Conservation (phyloP, 371 early-diverging fungal species). For the Caulochytrium protostelioides region DNA sequence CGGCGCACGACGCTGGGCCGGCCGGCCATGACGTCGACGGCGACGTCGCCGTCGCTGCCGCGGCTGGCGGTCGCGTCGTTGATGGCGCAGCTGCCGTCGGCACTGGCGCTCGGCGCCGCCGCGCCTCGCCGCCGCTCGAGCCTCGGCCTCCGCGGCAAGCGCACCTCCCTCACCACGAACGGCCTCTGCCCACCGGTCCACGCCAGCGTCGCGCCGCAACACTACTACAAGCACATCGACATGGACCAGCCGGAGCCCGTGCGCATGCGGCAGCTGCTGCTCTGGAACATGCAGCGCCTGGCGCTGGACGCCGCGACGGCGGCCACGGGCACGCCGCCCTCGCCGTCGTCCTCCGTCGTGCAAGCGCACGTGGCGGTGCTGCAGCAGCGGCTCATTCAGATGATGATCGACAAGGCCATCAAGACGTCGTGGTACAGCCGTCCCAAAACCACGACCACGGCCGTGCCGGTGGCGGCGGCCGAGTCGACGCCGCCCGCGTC, state of each 20-base stretch:
- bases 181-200: conserved; percentile 51
- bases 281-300: conserved; percentile 39
- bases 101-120: too few species aligned
- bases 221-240: conserved; percentile 42
- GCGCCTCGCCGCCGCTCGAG: too few species aligned
- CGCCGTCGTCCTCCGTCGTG: too few species aligned
- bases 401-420: conserved; percentile 15
- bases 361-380: too few species aligned
- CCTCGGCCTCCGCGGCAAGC: too few species aligned
- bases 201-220: conserved; percentile 21
- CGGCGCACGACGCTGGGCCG: too few species aligned
- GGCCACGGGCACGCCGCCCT: too few species aligned
- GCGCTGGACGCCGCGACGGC: too few species aligned
- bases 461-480: neutral
- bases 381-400: conserved; percentile 19
- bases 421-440: conserved; percentile 36
- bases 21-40: too few species aligned
- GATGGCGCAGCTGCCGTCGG: too few species aligned
- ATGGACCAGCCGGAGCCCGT: conserved; percentile 40
- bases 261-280: conserved; percentile 40
- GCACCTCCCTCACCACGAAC: conserved; percentile 63
- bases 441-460: conserved; percentile 5
- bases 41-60: too few species aligned
- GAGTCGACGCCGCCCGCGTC: conserved; percentile 1
- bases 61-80: too few species aligned